Evolutionary conservation across 2,329 filamentous ascomycete genomes (phyloP).

Genomic region (Diplocarpon mali): DNA sequence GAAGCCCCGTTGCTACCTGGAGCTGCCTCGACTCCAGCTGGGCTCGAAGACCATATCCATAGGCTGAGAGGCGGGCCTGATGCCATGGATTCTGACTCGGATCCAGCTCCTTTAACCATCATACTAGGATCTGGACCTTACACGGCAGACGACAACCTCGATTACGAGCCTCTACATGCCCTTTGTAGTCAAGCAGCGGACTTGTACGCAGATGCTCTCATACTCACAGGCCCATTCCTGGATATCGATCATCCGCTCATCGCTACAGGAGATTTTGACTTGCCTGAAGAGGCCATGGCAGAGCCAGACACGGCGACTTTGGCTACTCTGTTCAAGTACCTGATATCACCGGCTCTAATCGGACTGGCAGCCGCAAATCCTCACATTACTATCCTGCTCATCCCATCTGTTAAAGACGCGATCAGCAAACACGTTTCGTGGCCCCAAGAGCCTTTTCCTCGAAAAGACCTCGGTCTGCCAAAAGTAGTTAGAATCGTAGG

Average conservation of each 20-base stretch:
- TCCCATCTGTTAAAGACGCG: slow-evolving; percentile 74
- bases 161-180: slow-evolving; percentile 76
- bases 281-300: slow-evolving; percentile 53
- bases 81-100: slow-evolving; percentile 46
- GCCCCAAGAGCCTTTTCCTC: slow-evolving; percentile 62
- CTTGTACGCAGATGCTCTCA: slow-evolving; percentile 63
- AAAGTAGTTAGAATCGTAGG: slow-evolving; percentile 69
- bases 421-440: slow-evolving; percentile 78
- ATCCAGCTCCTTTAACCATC: slow-evolving; percentile 59
- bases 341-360: slow-evolving; percentile 64
- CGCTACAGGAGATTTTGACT: slow-evolving; percentile 67
- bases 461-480: slow-evolving; percentile 65
- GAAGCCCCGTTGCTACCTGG: slow-evolving; percentile 62
- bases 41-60: slow-evolving; percentile 57
- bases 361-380: slow-evolving; percentile 61
- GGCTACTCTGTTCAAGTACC: slow-evolving; percentile 69
- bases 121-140: slow-evolving; percentile 80
- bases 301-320: slow-evolving; percentile 73
- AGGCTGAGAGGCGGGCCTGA: slow-evolving; percentile 55
- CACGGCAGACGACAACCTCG: slow-evolving; percentile 82
- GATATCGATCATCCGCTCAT: slow-evolving; percentile 86
- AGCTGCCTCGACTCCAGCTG: slow-evolving; percentile 56
- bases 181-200: slow-evolving; percentile 70
- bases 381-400: slow-evolving; percentile 67
- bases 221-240: slow-evolving; percentile 80